phyloP scores from a whole-genome alignment of 768 basidiomycete species.

The Hemileccinum impolitum region DNA sequence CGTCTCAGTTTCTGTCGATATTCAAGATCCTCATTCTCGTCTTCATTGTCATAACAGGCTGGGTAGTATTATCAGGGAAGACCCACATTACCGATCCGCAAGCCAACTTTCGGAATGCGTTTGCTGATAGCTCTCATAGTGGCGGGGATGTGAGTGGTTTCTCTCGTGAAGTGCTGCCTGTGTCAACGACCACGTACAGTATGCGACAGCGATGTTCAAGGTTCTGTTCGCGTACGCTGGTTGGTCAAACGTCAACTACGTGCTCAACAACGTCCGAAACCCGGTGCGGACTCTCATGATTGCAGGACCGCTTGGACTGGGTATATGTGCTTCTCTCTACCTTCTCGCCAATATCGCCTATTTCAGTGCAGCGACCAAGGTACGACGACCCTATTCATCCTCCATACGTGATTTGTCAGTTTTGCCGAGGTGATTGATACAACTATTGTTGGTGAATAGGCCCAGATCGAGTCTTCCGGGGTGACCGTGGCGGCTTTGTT shows the following conservation, averaged over 20 bases:
- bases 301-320: constrained; percentile 55
- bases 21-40: constrained; percentile 58
- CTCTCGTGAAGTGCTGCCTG: no score
- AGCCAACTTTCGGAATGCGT: constrained; percentile 55
- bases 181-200: constrained; percentile 31
- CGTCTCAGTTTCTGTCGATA: constrained; percentile 38
- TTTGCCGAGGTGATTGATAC: not conserved
- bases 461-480: constrained; percentile 45
- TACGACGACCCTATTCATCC: not conserved
- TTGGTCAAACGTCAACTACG: constrained; percentile 58
- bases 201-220: constrained; percentile 59
- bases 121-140: constrained; percentile 51
- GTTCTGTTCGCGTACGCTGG: constrained; percentile 47
- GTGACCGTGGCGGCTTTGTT: constrained; percentile 60
- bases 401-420: no score
- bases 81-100: constrained; percentile 54
- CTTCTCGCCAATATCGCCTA: constrained; percentile 57
- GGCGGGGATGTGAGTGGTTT: constrained; percentile 40
- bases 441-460: constrained; percentile 15
- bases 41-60: constrained; percentile 54
- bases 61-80: constrained; percentile 57
- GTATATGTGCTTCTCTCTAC: constrained; percentile 51
- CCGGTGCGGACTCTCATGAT: constrained; percentile 61
- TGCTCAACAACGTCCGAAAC: constrained; percentile 57
- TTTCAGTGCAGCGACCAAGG: constrained; percentile 39